Evolutionary conservation across 2,329 filamentous ascomycete species (phyloP).

Genomic region (Tolypocladium ovalisporum): DNA sequence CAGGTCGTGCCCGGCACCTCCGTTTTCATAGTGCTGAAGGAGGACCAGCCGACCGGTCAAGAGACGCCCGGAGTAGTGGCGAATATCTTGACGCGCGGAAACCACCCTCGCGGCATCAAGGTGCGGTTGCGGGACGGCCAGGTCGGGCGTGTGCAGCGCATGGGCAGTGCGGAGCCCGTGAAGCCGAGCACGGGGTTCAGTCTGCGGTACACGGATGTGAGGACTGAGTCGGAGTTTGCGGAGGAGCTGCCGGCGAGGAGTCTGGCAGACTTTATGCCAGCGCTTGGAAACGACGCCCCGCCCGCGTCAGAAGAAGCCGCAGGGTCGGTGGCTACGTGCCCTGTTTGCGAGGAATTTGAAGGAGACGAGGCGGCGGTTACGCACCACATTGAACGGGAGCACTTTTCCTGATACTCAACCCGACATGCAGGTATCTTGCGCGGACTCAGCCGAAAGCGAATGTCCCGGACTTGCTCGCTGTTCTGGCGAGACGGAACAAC

Average conservation of each 20-base stretch:
- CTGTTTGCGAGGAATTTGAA: conserved; percentile 55
- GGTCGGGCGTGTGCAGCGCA: conserved; percentile 61
- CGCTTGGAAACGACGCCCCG: conserved; percentile 18
- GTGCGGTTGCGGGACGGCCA: conserved; percentile 61
- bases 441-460: not conserved
- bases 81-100: conserved; percentile 58
- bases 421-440: not conserved
- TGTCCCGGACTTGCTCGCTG: not conserved
- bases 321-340: conserved; percentile 33
- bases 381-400: conserved; percentile 45
- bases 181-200: conserved; percentile 10
- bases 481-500: not conserved
- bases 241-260: conserved; percentile 27
- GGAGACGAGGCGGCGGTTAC: conserved; percentile 59
- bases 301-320: not conserved
- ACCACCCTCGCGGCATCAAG: conserved; percentile 72
- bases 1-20: conserved; percentile 48
- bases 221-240: conserved; percentile 21
- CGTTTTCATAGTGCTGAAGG: conserved; percentile 66
- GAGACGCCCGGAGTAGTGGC: conserved; percentile 57
- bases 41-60: conserved; percentile 63
- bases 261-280: conserved; percentile 37
- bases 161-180: conserved; percentile 23
- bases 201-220: conserved; percentile 22
- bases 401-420: conserved; percentile 11